Evolutionary conservation across 1,139 yeast genomes (phyloP).

Genomic region (Hanseniaspora gamundiae): DNA sequence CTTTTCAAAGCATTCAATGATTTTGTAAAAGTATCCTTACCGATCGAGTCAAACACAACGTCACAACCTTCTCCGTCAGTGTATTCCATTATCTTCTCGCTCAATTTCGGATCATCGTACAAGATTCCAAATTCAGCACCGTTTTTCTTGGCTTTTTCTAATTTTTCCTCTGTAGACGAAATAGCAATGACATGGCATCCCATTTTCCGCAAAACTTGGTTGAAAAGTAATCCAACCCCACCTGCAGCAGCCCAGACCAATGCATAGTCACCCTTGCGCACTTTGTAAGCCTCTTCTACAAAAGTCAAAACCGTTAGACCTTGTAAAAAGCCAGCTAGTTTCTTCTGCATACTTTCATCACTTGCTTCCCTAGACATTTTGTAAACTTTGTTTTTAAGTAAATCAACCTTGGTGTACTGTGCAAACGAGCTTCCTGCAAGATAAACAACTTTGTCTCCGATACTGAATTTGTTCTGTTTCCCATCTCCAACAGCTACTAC

Average conservation of each 20-base stretch:
- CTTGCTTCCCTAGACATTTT: slow-evolving; percentile 36
- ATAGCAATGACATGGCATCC: slow-evolving; percentile 81
- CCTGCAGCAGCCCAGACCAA: slow-evolving; percentile 92
- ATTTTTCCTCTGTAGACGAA: slow-evolving; percentile 63
- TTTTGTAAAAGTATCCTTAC: slow-evolving; percentile 61
- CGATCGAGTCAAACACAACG: slow-evolving; percentile 71
- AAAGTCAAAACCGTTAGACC: slow-evolving; percentile 73
- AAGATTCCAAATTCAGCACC: slow-evolving; percentile 73
- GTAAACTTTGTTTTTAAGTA: slow-evolving; percentile 22
- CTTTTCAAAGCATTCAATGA: slow-evolving; percentile 51
- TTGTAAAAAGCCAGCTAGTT: slow-evolving; percentile 54
- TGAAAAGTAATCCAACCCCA: slow-evolving; percentile 67
- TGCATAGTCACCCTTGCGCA: slow-evolving; percentile 54
- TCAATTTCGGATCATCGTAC: slow-evolving; percentile 36
- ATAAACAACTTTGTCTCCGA: slow-evolving; percentile 68
- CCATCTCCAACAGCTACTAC: slow-evolving; percentile 55
- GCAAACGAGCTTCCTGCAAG: slow-evolving; percentile 45
- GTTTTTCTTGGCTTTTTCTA: slow-evolving; percentile 42
- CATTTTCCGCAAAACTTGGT: slow-evolving; percentile 44
- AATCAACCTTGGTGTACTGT: slow-evolving; percentile 47
- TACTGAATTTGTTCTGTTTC: slow-evolving; percentile 39
- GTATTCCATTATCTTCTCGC: slow-evolving; percentile 45
- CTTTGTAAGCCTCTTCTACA: slow-evolving; percentile 49
- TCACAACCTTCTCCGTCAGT: slow-evolving; percentile 64
- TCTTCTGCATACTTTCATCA: slow-evolving; percentile 37